Evolutionary conservation across 2,329 filamentous ascomycete species (phyloP), one percentile per base, ranked within the genome.

Genomic region (Apiospora malaysiana): DNA sequence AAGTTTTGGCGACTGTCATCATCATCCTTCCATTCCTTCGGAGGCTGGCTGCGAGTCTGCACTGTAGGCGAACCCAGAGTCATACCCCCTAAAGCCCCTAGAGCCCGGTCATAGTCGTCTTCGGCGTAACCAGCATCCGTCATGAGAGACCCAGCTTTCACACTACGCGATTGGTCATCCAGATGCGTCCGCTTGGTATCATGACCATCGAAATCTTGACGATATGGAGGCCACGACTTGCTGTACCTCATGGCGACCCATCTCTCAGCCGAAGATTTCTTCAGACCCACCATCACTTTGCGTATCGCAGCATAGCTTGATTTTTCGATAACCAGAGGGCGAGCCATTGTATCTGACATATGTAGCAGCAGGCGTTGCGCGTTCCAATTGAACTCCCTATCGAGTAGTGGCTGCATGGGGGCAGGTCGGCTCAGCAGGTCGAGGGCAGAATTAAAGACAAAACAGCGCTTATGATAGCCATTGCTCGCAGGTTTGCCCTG

Each of bases 221-320:
- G 81, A 78, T 90, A 91, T 0, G 90, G 90, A 12, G 90, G 90
- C 90, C 89, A 91, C 1, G 83, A 84, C 68, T 85, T 82, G 1
- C 82, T 81, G 70, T 89, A 84, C 40, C 87, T 85, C 25, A 79
- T 74, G 1, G 86, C 83, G 43, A 84, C 85, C 45, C 83, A 84
- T 18, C 78, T 80, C 77, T 92, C 90, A 6, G 79, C 80, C 8
- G 80, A 76, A 10, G 85, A 87, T 75, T 90, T 91, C 59, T 83
- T 83, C 70, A 87, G 81, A 2, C 85, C 88, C 8, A 87, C 78
- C 70, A 91, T 77, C 2, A 90, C 87, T 49, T 81, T 75, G 47
- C 86, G 83, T 63, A 91, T 87, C 4, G 88, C 85, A 67, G 82
- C 82, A 71, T 90, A 92, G 25, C 87, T 87, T 1, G 76, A 73